Conservation (phyloP, 2,329 filamentous ascomycete species). For the Davidsoniella neocaledoniae region DNA sequence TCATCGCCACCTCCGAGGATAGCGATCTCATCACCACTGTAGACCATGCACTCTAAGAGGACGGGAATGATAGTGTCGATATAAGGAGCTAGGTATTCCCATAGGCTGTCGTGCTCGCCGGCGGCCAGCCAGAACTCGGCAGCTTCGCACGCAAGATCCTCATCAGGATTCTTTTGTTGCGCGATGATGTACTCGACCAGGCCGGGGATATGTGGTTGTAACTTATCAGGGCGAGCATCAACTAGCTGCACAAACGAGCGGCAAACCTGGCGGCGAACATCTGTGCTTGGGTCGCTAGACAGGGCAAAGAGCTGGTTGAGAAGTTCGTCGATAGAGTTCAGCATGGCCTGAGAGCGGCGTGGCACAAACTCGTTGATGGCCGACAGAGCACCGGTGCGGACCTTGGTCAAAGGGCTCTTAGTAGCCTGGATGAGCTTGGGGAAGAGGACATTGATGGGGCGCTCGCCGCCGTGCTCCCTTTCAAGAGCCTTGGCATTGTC, state of each 20-base stretch:
- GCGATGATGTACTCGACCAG: slow-evolving; percentile 85
- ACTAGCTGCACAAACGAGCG: slow-evolving; percentile 84
- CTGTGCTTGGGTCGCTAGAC: slow-evolving; percentile 56
- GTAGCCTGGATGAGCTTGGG: slow-evolving; percentile 84
- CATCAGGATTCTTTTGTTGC: slow-evolving; percentile 76
- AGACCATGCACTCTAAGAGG: slow-evolving; percentile 86
- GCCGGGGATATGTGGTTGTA: slow-evolving; percentile 71
- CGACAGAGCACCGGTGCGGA: slow-evolving; percentile 63
- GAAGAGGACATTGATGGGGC: slow-evolving; percentile 73
- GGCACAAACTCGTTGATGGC: slow-evolving; percentile 87
- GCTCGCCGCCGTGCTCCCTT: slow-evolving; percentile 72
- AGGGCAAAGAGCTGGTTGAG: slow-evolving; percentile 71
- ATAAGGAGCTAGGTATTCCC: slow-evolving; percentile 58
- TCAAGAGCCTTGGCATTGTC: slow-evolving; percentile 81
- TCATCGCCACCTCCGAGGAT: slow-evolving; percentile 69
- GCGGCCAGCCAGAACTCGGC: slow-evolving; percentile 96
- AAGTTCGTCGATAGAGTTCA: slow-evolving; percentile 64
- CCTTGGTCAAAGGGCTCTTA: slow-evolving; percentile 54
- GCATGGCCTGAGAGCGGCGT: slow-evolving; percentile 64
- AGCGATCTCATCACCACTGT: slow-evolving; percentile 82
- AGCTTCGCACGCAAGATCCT: slow-evolving; percentile 81
- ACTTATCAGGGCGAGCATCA: slow-evolving; percentile 77
- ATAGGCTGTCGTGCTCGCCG: slow-evolving; percentile 70
- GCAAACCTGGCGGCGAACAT: slow-evolving; percentile 85
- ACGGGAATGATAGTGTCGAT: slow-evolving; percentile 78